Evolutionary conservation across 208 protist species (phyloP), one percentile per base, ranked within the genome.

Genomic region (Balamuthia mandrillaris): DNA sequence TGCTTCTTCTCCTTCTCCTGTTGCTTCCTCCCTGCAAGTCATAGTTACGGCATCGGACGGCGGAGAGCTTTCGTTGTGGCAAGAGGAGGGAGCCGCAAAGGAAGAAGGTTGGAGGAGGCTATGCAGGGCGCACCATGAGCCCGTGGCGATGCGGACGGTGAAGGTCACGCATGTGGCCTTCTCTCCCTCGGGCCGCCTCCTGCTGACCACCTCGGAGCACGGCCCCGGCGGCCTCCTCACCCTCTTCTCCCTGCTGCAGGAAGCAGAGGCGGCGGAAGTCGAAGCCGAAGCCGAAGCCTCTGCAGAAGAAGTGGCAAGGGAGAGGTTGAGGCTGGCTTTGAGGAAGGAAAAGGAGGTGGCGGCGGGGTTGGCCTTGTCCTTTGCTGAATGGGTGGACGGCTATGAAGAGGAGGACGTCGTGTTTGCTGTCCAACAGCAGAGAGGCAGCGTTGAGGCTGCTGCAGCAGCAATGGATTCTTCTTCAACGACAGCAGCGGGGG

Each of bases 191-290:
- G 3, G 66, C 16, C 1, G 39, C 7, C 66, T 18, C 18, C 31
- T 75, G 27, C 42, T 75, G 42, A 75, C 66, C 39, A 75, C 66
- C 66, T 75, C 66, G 21, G 66, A 75, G 39, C 42, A 75, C 42
- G n/a, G n/a, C n/a, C 42, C 41, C 12, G 41, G 24, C 39, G 66
- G 66, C 37, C 5, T 75, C 18, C 24, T 29, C 42, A 75, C 66
- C n/a, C 41, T 75, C 66, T 75, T 75, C 41, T 37, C 47, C 52
- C 66, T 52, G 37, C n/a, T 44, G 41, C 65, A 14, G 21, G 47
- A 21, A 54, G 47, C 16, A 21, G 16, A 24, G 16, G 47, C 14
- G 47, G 14, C 16, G 47, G 21, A 24, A 21, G 16, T 24, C 47
- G 14, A 54, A 54, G 47, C 14, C 47, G 21, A 54, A 54, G 65